Base-by-base conservation (phyloP, 768 basidiomycete species). In the Suillus paluster region DNA sequence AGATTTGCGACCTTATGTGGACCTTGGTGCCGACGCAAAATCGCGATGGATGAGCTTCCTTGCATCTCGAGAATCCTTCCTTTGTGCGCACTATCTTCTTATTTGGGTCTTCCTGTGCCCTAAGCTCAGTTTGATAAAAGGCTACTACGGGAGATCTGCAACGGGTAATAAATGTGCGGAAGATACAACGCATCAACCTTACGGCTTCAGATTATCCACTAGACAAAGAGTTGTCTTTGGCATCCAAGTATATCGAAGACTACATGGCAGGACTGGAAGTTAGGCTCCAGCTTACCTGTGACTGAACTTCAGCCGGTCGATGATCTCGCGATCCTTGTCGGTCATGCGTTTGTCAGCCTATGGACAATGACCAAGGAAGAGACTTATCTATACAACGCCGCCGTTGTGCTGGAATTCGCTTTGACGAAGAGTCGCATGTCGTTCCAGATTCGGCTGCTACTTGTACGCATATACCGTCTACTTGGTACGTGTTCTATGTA, bases 241-340 rank as follows among this genome's bases (percentile, higher is more conserved):
- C 84, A 17, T 70, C 75, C 23, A 71, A 80, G 34, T 92, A 88
- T 68, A 75, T 83, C 9, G 73, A 79, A 63, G 80, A 83, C 58
- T 97, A 95, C 70, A 75, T 91, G 34, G 80, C 85, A 4, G 89
- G 84, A 19, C 80, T 96, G 33, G 78, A n/a, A 83, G 21, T 77
- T 94, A 3, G 94, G 94, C 50, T 75, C 78, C 45, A 78, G 83
- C 56, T 80, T 96, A 21, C 85, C 88, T 9, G 71, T 79, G 5
- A 91, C 92, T 0, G 95, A 97, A 67, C 79, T 95, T 27, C 95
- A 97, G 70, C 92, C 90, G 19, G 91, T 86, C 1, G 95, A 97
- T 67, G 95, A 96, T 68, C 82, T 97, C 36, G 88, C 83, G 27
- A 80, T 96, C 30, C 78, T 97, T 23, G 86, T 90, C 7, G 89